Evolutionary conservation across 306 rosid genomes (phyloP), one percentile per base, ranked within the genome.

Genomic region (Cucurbita argyrosperma): DNA sequence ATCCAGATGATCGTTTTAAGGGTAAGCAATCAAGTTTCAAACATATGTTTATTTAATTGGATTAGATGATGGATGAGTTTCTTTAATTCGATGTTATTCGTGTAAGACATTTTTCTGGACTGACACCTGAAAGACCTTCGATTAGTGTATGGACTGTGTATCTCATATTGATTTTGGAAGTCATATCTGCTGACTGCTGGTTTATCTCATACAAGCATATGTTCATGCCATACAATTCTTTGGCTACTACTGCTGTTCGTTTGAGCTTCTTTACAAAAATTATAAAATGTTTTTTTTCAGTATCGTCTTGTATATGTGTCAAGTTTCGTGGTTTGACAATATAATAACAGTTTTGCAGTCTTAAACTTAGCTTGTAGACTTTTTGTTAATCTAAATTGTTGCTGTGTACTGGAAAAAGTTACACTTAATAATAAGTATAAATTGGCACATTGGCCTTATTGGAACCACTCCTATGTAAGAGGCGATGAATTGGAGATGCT

Each of bases 1-100:
- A 88, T 83, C 84, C 98, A 4, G 89, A 88, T 72, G 96, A 93
- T 58, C 88, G 96, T 40, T 86, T 93, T 71, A 90, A 90, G 88
- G 96, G 96, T 86, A 62, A 86, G 76, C 76, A 40, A 60, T 56
- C 42, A 19, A 56, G 40, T 58, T 57, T 56, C 37, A 40, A 43
- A 39, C 73, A 35, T 66, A 49, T 76, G n/a, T 64, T 66, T 74
- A 51, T 50, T 30, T 38, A 53, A 21, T 15, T 67, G 10, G 8
- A 57, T 45, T 45, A 11, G 54, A 66, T 66, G 54, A 21, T 5
- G 46, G 38, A 66, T 21, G 19, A 21, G 19, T 45, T 66, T 66
- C 72, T 45, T 66, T 5, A 40, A 45, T 66, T 42, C 18, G 72
- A 15, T 64, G 46, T 21, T 13, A 2, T 45, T 66, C 38, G 39